These are phyloP conservation scores for Sporothrix pseudoabietina DNA, from an alignment of 2,329 filamentous ascomycete genomes.

Conservation along the genomic window DNA sequence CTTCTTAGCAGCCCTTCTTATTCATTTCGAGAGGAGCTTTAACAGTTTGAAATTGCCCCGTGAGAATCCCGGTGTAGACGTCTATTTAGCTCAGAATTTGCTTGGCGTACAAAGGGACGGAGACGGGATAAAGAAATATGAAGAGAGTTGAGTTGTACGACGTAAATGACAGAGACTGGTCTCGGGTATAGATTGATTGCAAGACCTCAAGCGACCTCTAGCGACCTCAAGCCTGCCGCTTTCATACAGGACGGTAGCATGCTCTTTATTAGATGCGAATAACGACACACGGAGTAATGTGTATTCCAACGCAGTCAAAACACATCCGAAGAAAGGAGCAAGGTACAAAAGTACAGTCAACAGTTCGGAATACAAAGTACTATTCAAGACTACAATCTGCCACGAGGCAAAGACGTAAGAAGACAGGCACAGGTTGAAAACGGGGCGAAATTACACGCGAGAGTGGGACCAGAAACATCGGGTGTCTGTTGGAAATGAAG, in stretches of 20 bases:
- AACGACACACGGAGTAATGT: neutral
- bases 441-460: neutral
- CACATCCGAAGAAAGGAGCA: neutral
- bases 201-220: neutral
- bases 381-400: neutral
- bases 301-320: neutral
- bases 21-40: conserved; percentile 2
- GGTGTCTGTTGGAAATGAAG: conserved; percentile 8
- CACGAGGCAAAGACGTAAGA: neutral
- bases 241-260: neutral
- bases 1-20: neutral
- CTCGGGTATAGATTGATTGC: conserved; percentile 2
- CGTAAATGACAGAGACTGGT: neutral
- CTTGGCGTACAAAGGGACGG: neutral
- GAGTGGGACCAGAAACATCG: neutral
- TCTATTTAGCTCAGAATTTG: no score
- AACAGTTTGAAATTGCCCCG: neutral
- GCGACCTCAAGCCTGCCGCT: neutral
- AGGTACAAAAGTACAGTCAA: neutral
- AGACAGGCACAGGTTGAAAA: neutral
- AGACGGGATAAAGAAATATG: neutral
- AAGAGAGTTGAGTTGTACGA: neutral
- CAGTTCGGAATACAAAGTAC: neutral
- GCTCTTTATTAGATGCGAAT: neutral
- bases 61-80: conserved; percentile 12